A percentile compares a stretch with the other conserved stretches of the same genome.
These are phyloP conservation scores for Apiospora marii DNA, from an alignment of 2,329 filamentous ascomycete genomes.

Conservation along the genomic window DNA sequence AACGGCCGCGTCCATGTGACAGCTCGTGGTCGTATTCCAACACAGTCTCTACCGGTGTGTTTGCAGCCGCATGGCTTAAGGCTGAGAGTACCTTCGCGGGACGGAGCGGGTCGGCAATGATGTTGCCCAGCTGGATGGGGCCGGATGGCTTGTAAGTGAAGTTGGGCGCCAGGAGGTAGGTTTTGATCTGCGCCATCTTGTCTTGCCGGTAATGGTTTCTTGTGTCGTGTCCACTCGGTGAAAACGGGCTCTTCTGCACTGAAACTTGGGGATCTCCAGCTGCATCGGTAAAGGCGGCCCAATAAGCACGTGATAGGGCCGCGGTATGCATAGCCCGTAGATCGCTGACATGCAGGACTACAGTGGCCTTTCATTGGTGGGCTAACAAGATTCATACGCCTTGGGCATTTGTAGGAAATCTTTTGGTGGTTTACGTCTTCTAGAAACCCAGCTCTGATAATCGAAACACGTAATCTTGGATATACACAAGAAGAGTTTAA, in stretches of 20 bases:
- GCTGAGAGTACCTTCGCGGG: background rate
- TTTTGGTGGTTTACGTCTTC: too few species aligned
- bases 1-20: background rate
- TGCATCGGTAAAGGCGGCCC: background rate
- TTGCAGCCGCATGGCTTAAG: too few species aligned
- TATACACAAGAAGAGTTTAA: too few species aligned
- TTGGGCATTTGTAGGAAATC: too few species aligned
- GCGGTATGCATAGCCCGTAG: too few species aligned
- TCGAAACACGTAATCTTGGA: too few species aligned
- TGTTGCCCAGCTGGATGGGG: constrained; percentile 15
- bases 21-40: background rate
- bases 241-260: background rate
- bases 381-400: too few species aligned
- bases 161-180: constrained; percentile 11
- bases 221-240: background rate
- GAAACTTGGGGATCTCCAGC: background rate
- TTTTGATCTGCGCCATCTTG: background rate
- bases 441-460: too few species aligned
- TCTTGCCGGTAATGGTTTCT: background rate
- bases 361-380: too few species aligned
- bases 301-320: too few species aligned
- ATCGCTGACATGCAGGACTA: too few species aligned
- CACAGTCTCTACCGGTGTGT: background rate
- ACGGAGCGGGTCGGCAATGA: constrained; percentile 8
- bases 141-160: constrained; percentile 4